Evolutionary conservation across 805 yeast species (phyloP).

Genomic region (Torulaspora quercuum): DNA sequence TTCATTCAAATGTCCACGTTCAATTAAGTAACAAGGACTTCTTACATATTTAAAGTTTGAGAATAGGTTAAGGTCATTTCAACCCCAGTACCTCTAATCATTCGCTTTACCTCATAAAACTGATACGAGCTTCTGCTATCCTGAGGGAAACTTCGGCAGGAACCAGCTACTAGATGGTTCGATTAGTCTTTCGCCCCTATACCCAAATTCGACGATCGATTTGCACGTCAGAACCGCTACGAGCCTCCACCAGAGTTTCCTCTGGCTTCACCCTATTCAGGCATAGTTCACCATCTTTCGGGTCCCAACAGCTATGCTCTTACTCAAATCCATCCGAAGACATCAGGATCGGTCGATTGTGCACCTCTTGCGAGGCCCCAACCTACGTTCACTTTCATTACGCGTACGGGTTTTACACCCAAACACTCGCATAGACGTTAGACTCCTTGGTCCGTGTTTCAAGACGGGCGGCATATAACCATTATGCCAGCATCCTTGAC

Average conservation of each 20-base stretch:
- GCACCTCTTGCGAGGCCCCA: slow-evolving; percentile 36
- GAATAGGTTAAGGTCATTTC: slow-evolving; percentile 41
- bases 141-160: slow-evolving; percentile 45
- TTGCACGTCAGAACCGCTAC: slow-evolving; percentile 46
- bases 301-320: slow-evolving; percentile 46
- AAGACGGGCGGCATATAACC: slow-evolving; percentile 39
- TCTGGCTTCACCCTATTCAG: slow-evolving; percentile 46
- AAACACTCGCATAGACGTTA: slow-evolving; percentile 42
- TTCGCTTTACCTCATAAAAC: slow-evolving; percentile 43
- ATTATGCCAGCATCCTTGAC: slow-evolving; percentile 40
- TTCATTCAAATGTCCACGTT: slow-evolving; percentile 42
- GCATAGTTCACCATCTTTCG: slow-evolving; percentile 45
- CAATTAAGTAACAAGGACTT: slow-evolving; percentile 42
- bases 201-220: slow-evolving; percentile 45
- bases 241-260: slow-evolving; percentile 46
- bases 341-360: slow-evolving; percentile 41
- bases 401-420: slow-evolving; percentile 42
- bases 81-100: slow-evolving; percentile 42
- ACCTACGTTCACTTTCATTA: slow-evolving; percentile 41
- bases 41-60: slow-evolving; percentile 43
- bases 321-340: slow-evolving; percentile 42
- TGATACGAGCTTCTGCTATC: slow-evolving; percentile 43
- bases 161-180: slow-evolving; percentile 44
- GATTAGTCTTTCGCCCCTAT: slow-evolving; percentile 45
- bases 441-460: slow-evolving; percentile 44